Evolutionary conservation across 2,329 filamentous ascomycete genomes (phyloP).

Genomic region (Calonectria hongkongensis): DNA sequence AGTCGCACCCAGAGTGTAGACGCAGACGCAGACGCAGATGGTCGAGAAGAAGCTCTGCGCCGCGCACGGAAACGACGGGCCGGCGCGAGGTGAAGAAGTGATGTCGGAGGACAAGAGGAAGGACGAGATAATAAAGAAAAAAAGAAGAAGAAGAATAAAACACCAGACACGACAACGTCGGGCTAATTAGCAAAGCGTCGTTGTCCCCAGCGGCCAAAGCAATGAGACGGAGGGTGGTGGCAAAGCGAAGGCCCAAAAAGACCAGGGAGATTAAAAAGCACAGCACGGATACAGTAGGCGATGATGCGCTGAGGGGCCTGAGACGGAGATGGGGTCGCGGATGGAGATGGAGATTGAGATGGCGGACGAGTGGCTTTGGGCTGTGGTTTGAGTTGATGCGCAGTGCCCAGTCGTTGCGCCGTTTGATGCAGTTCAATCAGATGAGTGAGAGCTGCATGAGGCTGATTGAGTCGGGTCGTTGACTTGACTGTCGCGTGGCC

Average conservation of each 20-base stretch:
- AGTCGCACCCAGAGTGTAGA: background rate
- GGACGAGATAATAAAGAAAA: background rate
- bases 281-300: conserved; percentile 16
- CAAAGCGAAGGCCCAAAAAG: conserved; percentile 20
- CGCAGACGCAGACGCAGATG: conserved; percentile 9
- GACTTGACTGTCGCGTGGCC: conserved; percentile 11
- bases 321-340: conserved; percentile 11
- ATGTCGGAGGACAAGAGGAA: background rate
- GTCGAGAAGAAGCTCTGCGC: conserved; percentile 7
- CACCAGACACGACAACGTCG: background rate
- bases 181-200: conserved; percentile 23
- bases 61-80: conserved; percentile 20
- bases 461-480: conserved; percentile 16
- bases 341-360: background rate
- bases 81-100: background rate
- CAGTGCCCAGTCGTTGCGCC: conserved; percentile 25
- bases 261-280: conserved; percentile 22
- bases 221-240: conserved; percentile 17
- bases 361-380: conserved; percentile 21
- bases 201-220: conserved; percentile 19
- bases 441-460: conserved; percentile 16
- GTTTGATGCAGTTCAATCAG: conserved; percentile 23
- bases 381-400: conserved; percentile 28
- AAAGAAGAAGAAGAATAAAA: background rate
- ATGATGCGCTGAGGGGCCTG: conserved; percentile 14